A percentile compares a stretch with the other conserved stretches of the same genome.
Evolutionary conservation across 768 basidiomycete genomes (phyloP).

Genomic region (Termitomyces heimii): DNA sequence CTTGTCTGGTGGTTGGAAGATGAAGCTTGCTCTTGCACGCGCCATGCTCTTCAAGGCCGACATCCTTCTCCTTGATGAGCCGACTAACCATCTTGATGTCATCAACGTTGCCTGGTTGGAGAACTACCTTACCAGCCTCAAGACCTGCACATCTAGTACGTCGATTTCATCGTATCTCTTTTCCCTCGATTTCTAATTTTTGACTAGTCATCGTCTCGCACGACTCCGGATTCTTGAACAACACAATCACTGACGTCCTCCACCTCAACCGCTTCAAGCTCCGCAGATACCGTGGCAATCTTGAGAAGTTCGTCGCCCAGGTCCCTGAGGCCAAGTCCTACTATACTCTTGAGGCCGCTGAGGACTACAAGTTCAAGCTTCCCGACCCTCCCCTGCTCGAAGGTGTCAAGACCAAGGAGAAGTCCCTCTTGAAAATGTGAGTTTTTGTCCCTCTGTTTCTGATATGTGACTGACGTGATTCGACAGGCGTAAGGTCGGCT

Average conservation of each 20-base stretch:
- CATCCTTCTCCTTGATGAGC: constrained; percentile 93
- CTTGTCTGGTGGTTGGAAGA: constrained; percentile 99
- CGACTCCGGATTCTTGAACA: constrained; percentile 96
- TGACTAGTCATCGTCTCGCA: constrained; percentile 88
- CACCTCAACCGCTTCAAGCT: constrained; percentile 99
- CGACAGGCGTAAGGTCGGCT: constrained; percentile 77
- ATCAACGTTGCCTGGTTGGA: constrained; percentile 98
- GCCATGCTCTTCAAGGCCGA: constrained; percentile 99
- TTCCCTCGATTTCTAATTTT: constrained; percentile 2
- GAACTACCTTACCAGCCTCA: constrained; percentile 83
- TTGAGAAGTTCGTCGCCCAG: constrained; percentile 88
- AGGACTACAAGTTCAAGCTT: constrained; percentile 98
- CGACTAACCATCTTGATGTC: constrained; percentile 95
- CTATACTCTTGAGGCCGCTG: constrained; percentile 91
- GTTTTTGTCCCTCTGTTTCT: background rate
- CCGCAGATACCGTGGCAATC: constrained; percentile 91
- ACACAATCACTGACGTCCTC: constrained; percentile 96
- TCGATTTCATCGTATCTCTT: constrained; percentile 10
- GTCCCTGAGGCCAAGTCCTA: constrained; percentile 98
- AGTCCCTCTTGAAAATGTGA: constrained; percentile 89
- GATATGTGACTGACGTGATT: background rate
- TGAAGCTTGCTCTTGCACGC: constrained; percentile 96
- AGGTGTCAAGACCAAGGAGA: constrained; percentile 99
- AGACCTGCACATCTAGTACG: constrained; percentile 87
- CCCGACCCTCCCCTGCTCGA: constrained; percentile 96